phyloP scores from a whole-genome alignment of 1,139 yeast genomes.

The Yamadazyma diddensiae region DNA sequence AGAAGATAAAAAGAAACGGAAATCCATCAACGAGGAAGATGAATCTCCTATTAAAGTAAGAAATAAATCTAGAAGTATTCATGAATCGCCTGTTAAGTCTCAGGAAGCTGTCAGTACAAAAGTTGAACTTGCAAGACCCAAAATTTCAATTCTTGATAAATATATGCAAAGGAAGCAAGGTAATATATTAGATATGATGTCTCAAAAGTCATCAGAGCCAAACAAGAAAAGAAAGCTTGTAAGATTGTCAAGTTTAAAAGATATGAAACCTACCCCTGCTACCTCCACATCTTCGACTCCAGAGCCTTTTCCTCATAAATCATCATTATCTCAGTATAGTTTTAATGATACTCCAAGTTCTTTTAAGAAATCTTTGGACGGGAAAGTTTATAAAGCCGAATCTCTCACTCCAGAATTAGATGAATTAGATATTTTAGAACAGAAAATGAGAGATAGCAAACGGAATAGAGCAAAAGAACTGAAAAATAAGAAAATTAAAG shows the following conservation, averaged over 20 bases:
- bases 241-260: constrained; percentile 26
- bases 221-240: constrained; percentile 37
- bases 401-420: constrained; percentile 18
- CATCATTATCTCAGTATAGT: constrained; percentile 11
- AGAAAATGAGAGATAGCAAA: constrained; percentile 34
- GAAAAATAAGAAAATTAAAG: constrained; percentile 15
- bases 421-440: constrained; percentile 40
- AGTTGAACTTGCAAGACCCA: constrained; percentile 53
- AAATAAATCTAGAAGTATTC: constrained; percentile 15
- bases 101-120: constrained; percentile 37
- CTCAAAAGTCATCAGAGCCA: constrained; percentile 8
- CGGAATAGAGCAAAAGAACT: constrained; percentile 29
- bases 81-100: constrained; percentile 18
- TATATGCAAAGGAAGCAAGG: constrained; percentile 35
- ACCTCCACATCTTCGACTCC: constrained; percentile 12
- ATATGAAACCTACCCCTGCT: constrained; percentile 10
- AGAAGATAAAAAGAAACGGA: constrained; percentile 1
- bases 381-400: constrained; percentile 8
- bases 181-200: constrained; percentile 22
- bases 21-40: constrained; percentile 10
- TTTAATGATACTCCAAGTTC: constrained; percentile 6
- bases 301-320: constrained; percentile 6
- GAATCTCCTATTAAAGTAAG: constrained; percentile 36
- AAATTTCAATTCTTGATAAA: constrained; percentile 52
- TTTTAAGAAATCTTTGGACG: constrained; percentile 12